Evolutionary conservation across 805 yeast genomes (phyloP), one percentile per base, ranked within the genome.

Genomic region (Saccharomycopsis schoenii): DNA sequence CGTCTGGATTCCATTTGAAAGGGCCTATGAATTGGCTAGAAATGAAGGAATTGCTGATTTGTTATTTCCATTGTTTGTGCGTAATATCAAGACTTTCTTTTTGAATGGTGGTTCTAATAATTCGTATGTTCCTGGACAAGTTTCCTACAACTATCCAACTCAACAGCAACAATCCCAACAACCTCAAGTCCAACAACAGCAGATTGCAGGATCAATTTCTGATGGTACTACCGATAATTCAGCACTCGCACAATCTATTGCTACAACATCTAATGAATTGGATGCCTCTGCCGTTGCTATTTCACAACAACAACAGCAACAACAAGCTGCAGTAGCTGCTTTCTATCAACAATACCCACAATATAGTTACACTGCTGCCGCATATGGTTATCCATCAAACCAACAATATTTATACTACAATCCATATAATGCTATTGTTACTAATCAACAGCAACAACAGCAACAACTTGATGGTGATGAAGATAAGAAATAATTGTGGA

Each of bases 1-100:
- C 43, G 96, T 88, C 56, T 88, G 96, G 96, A 87, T 88, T 62
- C 96, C 96, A 1, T 87, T 86, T 69, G 93, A 88, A 64, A 76
- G 94, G 58, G 96, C 96, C 1, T 75, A 84, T 56, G 86, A 86
- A 40, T 85, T 88, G 83, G 96, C 96, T 17, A 86, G 86, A 71
- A 77, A 85, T 64, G 94, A 88, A 70, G 87, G 89, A 50, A 86
- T 86, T 63, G 82, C 80, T 34, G 89, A 85, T 66, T 68, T 80
- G 43, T 76, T 86, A 62, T 84, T 83, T 68, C 89, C 90, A 2
- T 74, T 86, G 56, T 85, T 86, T 71, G 91, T 87, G 42, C 79
- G 86, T 59, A 93, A 88, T 70, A 86, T 88, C 68, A 85, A 86
- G 25, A 29, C 58, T 9, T 63, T 56, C 55, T 61, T 62, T 42